Conservation (phyloP, 2,329 filamentous ascomycete species). For the Neopestalotiopsis clavispora region DNA sequence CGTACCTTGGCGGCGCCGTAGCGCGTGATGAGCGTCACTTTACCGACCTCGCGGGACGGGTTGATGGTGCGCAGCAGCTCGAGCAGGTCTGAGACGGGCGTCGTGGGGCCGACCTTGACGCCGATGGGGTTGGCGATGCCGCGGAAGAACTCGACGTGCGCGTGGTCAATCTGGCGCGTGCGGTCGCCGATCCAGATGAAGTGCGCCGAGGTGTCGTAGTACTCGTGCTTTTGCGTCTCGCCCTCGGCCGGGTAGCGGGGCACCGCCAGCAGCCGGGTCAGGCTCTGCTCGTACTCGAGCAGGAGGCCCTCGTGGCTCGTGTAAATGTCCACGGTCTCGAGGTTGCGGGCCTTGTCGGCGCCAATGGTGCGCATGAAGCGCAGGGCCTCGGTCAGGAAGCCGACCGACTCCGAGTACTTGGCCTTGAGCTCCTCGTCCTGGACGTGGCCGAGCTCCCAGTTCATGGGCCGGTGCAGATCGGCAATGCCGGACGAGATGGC, state of each 20-base stretch:
- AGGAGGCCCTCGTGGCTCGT: conserved; percentile 94
- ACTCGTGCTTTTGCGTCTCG: conserved; percentile 58
- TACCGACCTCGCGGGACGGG: conserved; percentile 80
- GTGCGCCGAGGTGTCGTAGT: conserved; percentile 94
- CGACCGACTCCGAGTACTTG: conserved; percentile 85
- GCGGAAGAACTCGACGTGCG: conserved; percentile 96
- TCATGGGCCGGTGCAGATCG: conserved; percentile 88
- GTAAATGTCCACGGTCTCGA: conserved; percentile 93
- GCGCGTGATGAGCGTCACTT: conserved; percentile 94
- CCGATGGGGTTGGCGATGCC: conserved; percentile 96
- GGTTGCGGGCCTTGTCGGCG: conserved; percentile 80
- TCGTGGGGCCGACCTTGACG: conserved; percentile 92
- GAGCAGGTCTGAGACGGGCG: conserved; percentile 76
- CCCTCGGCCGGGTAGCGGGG: conserved; percentile 38
- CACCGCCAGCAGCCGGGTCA: conserved; percentile 77
- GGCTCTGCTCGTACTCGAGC: conserved; percentile 89
- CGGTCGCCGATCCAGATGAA: conserved; percentile 99
- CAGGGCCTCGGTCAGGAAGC: conserved; percentile 85
- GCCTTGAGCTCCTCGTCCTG: conserved; percentile 80
- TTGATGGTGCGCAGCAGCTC: conserved; percentile 85
- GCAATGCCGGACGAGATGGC: conserved; percentile 87
- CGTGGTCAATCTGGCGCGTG: conserved; percentile 89
- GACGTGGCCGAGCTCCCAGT: conserved; percentile 95
- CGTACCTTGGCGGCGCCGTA: conserved; percentile 84
- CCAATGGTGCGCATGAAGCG: conserved; percentile 95